Evolutionary conservation across 2,329 filamentous ascomycete genomes (phyloP), one percentile per base, ranked within the genome.

Genomic region (Saccharata proteae): DNA sequence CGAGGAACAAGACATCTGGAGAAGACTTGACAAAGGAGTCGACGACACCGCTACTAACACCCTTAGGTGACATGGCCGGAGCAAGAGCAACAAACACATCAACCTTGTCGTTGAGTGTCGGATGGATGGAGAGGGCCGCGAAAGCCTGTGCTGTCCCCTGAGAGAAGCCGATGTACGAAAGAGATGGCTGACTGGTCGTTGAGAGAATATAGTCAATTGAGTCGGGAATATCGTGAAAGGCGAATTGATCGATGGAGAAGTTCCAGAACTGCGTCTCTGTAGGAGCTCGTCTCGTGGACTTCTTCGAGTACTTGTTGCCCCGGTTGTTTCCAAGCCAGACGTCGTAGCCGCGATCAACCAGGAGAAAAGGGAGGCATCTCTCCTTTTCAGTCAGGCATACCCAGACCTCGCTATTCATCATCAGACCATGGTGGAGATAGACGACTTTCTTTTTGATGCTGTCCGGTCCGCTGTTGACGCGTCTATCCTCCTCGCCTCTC

Each of bases 341-440:
- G 62, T 98, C 90, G 46, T 92, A 98, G 3, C 90, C 90, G 47
- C 73, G 71, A 48, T 94, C 84, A 0, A 93, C 84, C 25, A 98
- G 65, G 43, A 80, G 71, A 51, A 98, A 96, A 0, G 90, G 84
- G 22, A 98, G 64, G 43, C 80, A 88, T 43, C 86, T 72, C 54
- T 92, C 71, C 43, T 78, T 76, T 43, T 94, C 82, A 0, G 88
- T 93, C 50, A 88, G 61, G 49, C 84, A 92, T 6, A 96, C 83
- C 90, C 90, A 98, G 19, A 98, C 88, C 56, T 98, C 90, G 45
- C 85, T 93, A 58, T 94, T 96, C 90, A 98, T 98, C 49, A 98
- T 71, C 36, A 98, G 68, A 8, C 88, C 90, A 56, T 98, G 90
- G 49, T 98, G 90, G 40, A 98, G 64, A 54, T 96, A 98, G 5